Conservation (phyloP, 2,329 filamentous ascomycete species). For the Claviceps sorghi region DNA sequence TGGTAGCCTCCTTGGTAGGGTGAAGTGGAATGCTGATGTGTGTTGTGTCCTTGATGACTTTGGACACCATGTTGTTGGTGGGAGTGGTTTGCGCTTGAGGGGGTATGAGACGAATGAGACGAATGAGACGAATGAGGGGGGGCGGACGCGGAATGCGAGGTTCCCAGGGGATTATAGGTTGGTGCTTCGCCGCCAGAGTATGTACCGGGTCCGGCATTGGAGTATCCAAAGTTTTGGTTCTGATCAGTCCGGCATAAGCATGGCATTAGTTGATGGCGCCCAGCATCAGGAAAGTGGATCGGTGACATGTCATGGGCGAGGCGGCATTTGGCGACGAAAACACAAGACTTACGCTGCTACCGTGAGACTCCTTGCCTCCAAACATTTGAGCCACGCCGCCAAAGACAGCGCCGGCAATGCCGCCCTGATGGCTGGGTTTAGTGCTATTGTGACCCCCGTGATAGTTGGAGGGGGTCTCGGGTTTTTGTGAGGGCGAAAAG, state of each 20-base stretch:
- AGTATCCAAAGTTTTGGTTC: conserved; percentile 49
- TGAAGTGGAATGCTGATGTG: conserved; percentile 9
- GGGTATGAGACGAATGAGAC: no score
- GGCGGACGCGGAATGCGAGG: conserved; percentile 13
- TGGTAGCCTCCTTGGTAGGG: conserved; percentile 3
- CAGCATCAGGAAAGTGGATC: neutral
- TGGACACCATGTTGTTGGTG: conserved; percentile 14
- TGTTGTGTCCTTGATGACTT: conserved; percentile 9
- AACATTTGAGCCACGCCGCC: conserved; percentile 41
- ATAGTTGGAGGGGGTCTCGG: conserved; percentile 30
- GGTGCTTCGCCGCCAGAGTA: conserved; percentile 51
- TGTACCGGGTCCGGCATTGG: conserved; percentile 35
- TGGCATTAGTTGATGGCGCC: conserved; percentile 5
- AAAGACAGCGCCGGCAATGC: conserved; percentile 38
- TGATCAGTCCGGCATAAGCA: conserved; percentile 10
- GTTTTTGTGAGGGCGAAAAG: conserved; percentile 35
- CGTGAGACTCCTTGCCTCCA: conserved; percentile 28
- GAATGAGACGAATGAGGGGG: conserved; percentile 12
- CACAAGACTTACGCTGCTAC: conserved; percentile 6
- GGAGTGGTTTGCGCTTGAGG: conserved; percentile 16
- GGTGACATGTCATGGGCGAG: neutral
- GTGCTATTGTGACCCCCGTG: conserved; percentile 30
- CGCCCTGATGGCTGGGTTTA: conserved; percentile 26
- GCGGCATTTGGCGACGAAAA: neutral
- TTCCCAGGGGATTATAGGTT: conserved; percentile 23